Evolutionary conservation across 768 basidiomycete species (phyloP), one percentile per base, ranked within the genome.

Genomic region (Macrolepiota fuliginosa): DNA sequence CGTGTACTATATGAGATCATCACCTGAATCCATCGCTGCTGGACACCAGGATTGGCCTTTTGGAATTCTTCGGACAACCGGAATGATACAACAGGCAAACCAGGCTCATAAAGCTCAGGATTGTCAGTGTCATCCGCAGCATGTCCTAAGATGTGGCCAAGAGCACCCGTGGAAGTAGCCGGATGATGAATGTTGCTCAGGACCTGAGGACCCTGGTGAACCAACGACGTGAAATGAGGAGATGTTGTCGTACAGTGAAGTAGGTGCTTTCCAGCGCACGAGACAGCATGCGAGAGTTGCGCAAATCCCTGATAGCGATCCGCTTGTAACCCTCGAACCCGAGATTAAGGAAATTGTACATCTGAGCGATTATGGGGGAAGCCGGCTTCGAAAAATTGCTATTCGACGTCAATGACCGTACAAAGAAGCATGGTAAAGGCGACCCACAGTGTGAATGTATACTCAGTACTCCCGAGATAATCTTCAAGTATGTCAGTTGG

Each of bases 71-170:
- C 83, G 0, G 80, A 81, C 53, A 88, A 69, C 19, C 75, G 71
- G 79, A 88, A 89, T 0, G 85, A 77, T 42, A 88, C 86, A 25
- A 89, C 87, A 6, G 87, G 87, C 1, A 89, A 74, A 10, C 83
- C 84, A 7, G 78, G 73, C 39, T 75, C 63, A 69, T 86, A 89
- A 49, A 68, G 66, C 58, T 79, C 77, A 4, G 84, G 81, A 50
- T 79, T 72, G 61, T 83, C 73, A 29, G 69, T 64, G 29, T 72
- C 36, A 7, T 60, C 49, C 39, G 27, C 53, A 25, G 27, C 59
- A 22, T 19, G 53, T 57, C 52, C 61, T 50, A 37, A 35, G 65
- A 64, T 37, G 46, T 71, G 17, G 17, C 42, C 29, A 32, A 32
- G 29, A 7, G 29, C 7, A 32, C 29, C 42, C 6, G 64, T 29